These are phyloP conservation scores for Aspergillus nidulans DNA, from an alignment of 495 filamentous ascomycete genomes.

Conservation along the genomic window DNA sequence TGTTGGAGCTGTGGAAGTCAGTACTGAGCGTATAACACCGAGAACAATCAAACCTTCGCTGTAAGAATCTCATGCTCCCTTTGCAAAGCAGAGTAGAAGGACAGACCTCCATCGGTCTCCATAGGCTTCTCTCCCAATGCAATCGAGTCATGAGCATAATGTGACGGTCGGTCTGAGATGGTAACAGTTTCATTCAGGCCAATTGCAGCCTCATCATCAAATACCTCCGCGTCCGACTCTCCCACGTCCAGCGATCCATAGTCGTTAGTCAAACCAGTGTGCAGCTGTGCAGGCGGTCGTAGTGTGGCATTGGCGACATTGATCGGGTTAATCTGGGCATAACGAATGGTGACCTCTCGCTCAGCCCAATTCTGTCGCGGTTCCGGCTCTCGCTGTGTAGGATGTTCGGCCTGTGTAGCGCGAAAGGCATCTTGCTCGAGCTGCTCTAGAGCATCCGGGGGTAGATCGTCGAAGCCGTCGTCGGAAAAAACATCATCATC, in stretches of 20 bases:
- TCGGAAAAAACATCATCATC: conserved; percentile 65
- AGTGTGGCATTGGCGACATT: conserved; percentile 16
- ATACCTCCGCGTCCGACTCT: conserved; percentile 50
- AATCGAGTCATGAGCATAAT: conserved; percentile 10
- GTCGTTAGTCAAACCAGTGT: conserved; percentile 44
- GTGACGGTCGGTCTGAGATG: conserved; percentile 19
- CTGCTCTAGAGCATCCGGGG: conserved; percentile 46
- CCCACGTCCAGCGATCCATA: conserved; percentile 55
- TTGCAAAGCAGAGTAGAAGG: conserved; percentile 2
- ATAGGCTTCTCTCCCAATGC: conserved; percentile 11
- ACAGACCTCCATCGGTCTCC: conserved; percentile 13
- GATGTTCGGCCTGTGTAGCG: conserved; percentile 39
- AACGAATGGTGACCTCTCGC: conserved; percentile 11
- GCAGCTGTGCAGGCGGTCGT: conserved; percentile 29
- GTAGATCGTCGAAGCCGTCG: conserved; percentile 56
- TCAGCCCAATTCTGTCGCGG: conserved; percentile 7
- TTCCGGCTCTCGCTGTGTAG: conserved; percentile 1
- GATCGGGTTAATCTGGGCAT: conserved; percentile 2
- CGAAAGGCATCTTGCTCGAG: conserved; percentile 53
- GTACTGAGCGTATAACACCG: conserved; percentile 1
- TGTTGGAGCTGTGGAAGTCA: conserved; percentile 46
- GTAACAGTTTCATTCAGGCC: conserved; percentile 26
- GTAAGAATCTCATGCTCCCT: conserved; percentile 23
- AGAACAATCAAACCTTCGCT: conserved; percentile 25
- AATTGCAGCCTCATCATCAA: conserved; percentile 35